A percentile compares a stretch with the other conserved stretches of the same genome.
Conservation (phyloP, 352 stramenopile genomes). For the Phytophthora aleatoria region DNA sequence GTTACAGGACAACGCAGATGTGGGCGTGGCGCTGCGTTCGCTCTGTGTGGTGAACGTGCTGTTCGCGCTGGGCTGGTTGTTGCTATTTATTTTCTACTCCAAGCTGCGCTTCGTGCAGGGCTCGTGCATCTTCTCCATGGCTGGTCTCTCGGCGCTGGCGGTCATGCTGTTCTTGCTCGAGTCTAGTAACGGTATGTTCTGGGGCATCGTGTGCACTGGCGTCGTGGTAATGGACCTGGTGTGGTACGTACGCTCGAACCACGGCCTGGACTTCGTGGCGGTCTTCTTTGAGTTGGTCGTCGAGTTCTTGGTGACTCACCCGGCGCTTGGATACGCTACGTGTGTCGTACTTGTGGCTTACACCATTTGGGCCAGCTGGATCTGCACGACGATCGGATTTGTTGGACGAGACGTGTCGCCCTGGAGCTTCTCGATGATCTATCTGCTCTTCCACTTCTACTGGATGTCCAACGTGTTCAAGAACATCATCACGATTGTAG, state of each 20-base stretch:
- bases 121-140: slow-evolving; percentile 69
- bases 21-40: slow-evolving; percentile 62
- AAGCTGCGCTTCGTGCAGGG: slow-evolving; percentile 77
- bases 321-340: slow-evolving; percentile 61
- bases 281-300: slow-evolving; percentile 87
- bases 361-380: slow-evolving; percentile 81
- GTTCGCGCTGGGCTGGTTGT: slow-evolving; percentile 69
- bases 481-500: slow-evolving; percentile 80
- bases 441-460: slow-evolving; percentile 87
- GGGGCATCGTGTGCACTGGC: slow-evolving; percentile 46
- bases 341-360: slow-evolving; percentile 58
- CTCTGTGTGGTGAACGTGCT: slow-evolving; percentile 75
- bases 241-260: slow-evolving; percentile 73
- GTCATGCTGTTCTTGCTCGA: slow-evolving; percentile 62
- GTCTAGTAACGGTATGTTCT: slow-evolving; percentile 49
- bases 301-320: slow-evolving; percentile 61
- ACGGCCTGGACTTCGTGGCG: slow-evolving; percentile 79
- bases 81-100: slow-evolving; percentile 76
- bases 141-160: slow-evolving; percentile 54
- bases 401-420: slow-evolving; percentile 63
- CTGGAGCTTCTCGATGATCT: slow-evolving; percentile 74
- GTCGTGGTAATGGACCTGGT: slow-evolving; percentile 60
- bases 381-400: slow-evolving; percentile 77
- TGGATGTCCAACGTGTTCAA: slow-evolving; percentile 90
- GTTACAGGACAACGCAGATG: slow-evolving; percentile 41